These are phyloP conservation scores for Chlorella variabilis DNA, from an alignment of 163 green algal genomes.

Conservation along the genomic window DNA sequence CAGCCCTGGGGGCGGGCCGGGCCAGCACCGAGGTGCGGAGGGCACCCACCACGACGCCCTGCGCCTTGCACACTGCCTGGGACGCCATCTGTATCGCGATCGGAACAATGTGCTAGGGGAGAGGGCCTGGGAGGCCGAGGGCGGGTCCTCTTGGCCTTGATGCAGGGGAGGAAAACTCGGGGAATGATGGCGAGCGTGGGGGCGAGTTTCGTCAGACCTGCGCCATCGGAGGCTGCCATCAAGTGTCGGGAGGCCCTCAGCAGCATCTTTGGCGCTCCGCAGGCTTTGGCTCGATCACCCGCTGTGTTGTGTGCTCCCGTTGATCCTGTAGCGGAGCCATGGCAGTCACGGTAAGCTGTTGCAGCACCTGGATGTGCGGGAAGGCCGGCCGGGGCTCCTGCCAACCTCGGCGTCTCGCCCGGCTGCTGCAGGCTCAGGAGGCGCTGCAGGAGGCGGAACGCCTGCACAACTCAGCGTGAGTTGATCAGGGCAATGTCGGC, in stretches of 20 bases:
- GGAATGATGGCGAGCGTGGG: no score
- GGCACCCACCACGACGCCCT: background rate
- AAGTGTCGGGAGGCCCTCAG: no score
- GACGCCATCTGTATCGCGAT: background rate
- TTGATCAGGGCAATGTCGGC: background rate
- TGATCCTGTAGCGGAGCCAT: background rate
- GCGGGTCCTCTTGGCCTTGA: background rate
- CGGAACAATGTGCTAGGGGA: conserved; percentile 2
- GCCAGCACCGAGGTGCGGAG: conserved; percentile 25
- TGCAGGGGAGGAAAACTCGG: background rate
- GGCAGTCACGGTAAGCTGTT: background rate
- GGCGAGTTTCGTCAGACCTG: no score
- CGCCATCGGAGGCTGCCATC: no score
- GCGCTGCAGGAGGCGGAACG: conserved; percentile 23
- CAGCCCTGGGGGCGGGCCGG: background rate
- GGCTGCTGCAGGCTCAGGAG: conserved; percentile 10
- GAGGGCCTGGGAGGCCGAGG: background rate
- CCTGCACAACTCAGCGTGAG: conserved; percentile 41
- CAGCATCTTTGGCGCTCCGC: no score
- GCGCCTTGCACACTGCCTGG: conserved; percentile 16
- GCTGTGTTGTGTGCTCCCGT: no score
- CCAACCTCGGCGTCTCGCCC: background rate
- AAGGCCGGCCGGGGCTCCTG: background rate
- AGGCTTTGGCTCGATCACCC: background rate
- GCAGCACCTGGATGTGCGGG: no score